phyloP scores from a whole-genome alignment of 805 yeast species.

The Yarrowia keelungensis region DNA sequence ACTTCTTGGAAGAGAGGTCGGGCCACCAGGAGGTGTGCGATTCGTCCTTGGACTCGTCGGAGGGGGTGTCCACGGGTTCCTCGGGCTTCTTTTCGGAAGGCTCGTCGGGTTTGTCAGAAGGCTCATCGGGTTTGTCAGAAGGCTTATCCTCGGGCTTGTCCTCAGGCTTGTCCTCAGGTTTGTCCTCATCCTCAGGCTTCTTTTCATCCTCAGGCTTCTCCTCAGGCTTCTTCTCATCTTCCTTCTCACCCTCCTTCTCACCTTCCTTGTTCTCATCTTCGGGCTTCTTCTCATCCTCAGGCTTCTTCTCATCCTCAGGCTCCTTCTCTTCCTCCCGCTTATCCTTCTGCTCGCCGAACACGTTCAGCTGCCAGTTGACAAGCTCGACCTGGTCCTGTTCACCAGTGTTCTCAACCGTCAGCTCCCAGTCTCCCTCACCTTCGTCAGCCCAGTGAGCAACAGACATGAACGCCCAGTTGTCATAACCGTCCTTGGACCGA shows the following conservation, averaged over 20 bases:
- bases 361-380: slow-evolving; percentile 73
- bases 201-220: slow-evolving; percentile 27
- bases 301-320: slow-evolving; percentile 59
- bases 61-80: slow-evolving; percentile 62
- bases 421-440: slow-evolving; percentile 82
- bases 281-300: slow-evolving; percentile 54
- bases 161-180: slow-evolving; percentile 67
- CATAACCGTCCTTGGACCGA: slow-evolving; percentile 62
- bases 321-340: slow-evolving; percentile 52
- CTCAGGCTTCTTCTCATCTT: slow-evolving; percentile 52
- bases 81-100: slow-evolving; percentile 51
- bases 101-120: no score
- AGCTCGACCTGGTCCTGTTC: slow-evolving; percentile 53
- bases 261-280: slow-evolving; percentile 57
- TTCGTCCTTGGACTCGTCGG: background rate
- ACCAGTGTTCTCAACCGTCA: slow-evolving; percentile 57
- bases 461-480: slow-evolving; percentile 90
- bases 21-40: slow-evolving; percentile 23
- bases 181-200: slow-evolving; percentile 45
- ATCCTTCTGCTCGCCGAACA: slow-evolving; percentile 83
- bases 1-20: slow-evolving; percentile 43
- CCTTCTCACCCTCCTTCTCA: background rate
- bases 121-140: no score
- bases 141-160: slow-evolving; percentile 49
- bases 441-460: slow-evolving; percentile 98